Evolutionary conservation across 2,329 filamentous ascomycete genomes (phyloP).

Genomic region (Aspergillus neotritici): DNA sequence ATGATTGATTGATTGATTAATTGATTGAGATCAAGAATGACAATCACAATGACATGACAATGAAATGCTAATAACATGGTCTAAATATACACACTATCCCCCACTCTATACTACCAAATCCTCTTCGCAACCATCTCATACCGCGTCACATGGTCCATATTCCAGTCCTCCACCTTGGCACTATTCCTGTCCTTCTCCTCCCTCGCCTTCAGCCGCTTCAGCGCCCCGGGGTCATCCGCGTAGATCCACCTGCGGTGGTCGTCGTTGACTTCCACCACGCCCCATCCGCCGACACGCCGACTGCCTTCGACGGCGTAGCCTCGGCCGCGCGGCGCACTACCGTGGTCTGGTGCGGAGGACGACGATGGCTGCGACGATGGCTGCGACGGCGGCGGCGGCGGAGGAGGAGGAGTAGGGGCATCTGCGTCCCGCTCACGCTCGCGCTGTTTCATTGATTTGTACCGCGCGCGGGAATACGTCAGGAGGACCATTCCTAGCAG

Average conservation of each 20-base stretch:
- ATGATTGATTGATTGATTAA: too few relatives aligned
- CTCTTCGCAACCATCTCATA: constrained; percentile 96
- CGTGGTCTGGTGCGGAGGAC: constrained; percentile 7
- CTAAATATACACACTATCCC: too few relatives aligned
- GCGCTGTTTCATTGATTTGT: constrained; percentile 69
- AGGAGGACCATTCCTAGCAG: constrained; percentile 83
- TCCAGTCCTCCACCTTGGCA: constrained; percentile 51
- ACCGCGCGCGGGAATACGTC: constrained; percentile 70
- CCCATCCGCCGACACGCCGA: constrained; percentile 72
- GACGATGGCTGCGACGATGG: constrained; percentile 2
- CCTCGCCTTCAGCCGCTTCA: constrained; percentile 59
- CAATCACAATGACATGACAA: too few relatives aligned
- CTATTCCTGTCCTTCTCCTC: constrained; percentile 55
- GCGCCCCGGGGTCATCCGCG: constrained; percentile 69
- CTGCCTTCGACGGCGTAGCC: constrained; percentile 62
- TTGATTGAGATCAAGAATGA: too few relatives aligned
- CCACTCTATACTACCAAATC: constrained; percentile 67
- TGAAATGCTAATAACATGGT: too few relatives aligned
- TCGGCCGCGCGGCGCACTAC: constrained; percentile 32
- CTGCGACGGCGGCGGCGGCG: neutral
- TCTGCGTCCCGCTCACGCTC: constrained; percentile 40
- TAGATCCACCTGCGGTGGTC: constrained; percentile 84
- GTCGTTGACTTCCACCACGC: constrained; percentile 80
- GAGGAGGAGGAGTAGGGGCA: constrained; percentile 2
- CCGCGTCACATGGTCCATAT: constrained; percentile 63